A percentile compares a stretch with the other conserved stretches of the same genome.
phyloP scores from a whole-genome alignment of 2,329 filamentous ascomycete species.

The Purpureocillium lavendulum region DNA sequence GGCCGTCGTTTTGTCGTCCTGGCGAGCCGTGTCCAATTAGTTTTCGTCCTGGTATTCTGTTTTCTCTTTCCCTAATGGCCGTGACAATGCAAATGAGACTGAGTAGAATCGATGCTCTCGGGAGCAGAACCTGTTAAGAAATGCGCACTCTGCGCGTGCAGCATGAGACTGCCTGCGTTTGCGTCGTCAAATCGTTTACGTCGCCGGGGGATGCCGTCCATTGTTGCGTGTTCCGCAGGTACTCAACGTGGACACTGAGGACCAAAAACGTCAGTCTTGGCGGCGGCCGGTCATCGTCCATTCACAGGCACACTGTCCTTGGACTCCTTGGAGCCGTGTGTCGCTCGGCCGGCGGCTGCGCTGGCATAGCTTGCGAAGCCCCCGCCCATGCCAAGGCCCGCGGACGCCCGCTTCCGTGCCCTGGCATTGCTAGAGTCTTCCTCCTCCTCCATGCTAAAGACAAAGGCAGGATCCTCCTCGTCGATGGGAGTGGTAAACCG shows the following conservation, averaged over 20 bases:
- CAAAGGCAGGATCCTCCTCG: slow-evolving; percentile 55
- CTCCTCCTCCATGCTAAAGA: slow-evolving; percentile 59
- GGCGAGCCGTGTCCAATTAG: slow-evolving; percentile 1
- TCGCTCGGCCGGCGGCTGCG: slow-evolving; percentile 16
- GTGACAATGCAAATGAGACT: slow-evolving; percentile 1
- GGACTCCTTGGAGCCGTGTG: slow-evolving; percentile 18
- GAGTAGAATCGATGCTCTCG: not conserved
- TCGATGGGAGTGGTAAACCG: slow-evolving; percentile 58
- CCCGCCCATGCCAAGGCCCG: slow-evolving; percentile 28
- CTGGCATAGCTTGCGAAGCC: slow-evolving; percentile 34
- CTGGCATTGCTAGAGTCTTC: slow-evolving; percentile 40
- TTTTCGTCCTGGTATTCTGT: not conserved
- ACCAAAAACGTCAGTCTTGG: too few relatives aligned
- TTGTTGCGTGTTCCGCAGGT: too few relatives aligned
- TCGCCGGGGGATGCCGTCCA: too few relatives aligned
- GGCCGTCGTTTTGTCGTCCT: not conserved
- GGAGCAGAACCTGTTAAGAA: not conserved
- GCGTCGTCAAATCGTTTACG: too few relatives aligned
- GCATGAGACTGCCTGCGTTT: too few relatives aligned
- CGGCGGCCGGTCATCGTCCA: slow-evolving; percentile 24
- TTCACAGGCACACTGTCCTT: slow-evolving; percentile 19
- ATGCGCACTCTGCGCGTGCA: not conserved
- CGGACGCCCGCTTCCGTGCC: slow-evolving; percentile 40
- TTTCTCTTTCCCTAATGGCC: slow-evolving; percentile 1
- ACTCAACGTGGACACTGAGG: too few relatives aligned